Evolutionary conservation across 2,329 filamentous ascomycete species (phyloP).

Genomic region (Magnaporthales sp.): DNA sequence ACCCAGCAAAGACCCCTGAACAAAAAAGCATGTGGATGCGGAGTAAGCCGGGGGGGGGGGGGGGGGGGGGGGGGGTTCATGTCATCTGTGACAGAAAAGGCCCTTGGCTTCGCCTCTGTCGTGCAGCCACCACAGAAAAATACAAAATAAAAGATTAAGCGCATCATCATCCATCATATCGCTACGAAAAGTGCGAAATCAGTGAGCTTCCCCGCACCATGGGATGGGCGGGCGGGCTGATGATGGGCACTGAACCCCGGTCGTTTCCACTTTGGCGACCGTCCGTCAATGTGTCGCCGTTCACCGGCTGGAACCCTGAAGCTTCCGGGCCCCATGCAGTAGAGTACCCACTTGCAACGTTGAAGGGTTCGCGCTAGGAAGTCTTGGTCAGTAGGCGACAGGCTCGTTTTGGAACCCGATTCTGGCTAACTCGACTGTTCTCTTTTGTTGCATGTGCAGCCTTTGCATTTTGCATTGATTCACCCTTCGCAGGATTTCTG

Average conservation of each 20-base stretch:
- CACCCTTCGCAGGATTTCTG: no score
- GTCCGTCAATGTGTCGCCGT: background rate
- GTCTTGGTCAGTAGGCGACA: background rate
- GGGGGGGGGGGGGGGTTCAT: background rate
- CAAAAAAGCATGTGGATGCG: background rate
- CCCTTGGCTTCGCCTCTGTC: background rate
- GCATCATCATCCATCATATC: no score
- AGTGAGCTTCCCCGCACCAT: background rate
- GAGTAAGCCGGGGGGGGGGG: background rate
- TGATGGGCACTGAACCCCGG: background rate
- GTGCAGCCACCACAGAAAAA: background rate
- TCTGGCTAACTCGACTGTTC: slow-evolving; percentile 14
- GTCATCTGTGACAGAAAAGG: background rate
- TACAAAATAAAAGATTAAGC: background rate
- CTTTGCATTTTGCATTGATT: background rate
- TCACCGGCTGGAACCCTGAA: background rate
- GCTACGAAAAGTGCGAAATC: background rate
- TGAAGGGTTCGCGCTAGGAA: background rate
- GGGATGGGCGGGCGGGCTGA: background rate
- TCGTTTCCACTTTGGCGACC: background rate
- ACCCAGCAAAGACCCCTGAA: background rate
- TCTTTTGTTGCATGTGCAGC: slow-evolving; percentile 23
- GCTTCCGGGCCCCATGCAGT: background rate
- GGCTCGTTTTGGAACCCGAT: slow-evolving; percentile 2
- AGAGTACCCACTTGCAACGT: background rate